These are phyloP conservation scores for Betula pendula DNA, from an alignment of 306 rosid species.

Conservation along the genomic window DNA sequence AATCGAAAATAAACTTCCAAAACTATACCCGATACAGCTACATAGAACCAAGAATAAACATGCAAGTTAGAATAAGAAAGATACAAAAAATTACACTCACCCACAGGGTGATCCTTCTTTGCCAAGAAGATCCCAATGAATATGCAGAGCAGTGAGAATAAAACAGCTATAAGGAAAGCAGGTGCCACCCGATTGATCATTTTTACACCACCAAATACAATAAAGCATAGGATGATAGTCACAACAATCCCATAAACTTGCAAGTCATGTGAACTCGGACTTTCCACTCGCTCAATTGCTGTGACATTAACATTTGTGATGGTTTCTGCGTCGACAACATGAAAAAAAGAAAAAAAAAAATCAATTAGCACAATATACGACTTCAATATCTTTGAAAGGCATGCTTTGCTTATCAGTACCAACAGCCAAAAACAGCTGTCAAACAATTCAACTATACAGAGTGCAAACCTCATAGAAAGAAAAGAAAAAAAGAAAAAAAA, in stretches of 20 bases:
- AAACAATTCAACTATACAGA: background rate
- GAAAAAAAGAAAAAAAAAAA: background rate
- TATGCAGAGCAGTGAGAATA: conserved; percentile 81
- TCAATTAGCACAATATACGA: conserved; percentile 16
- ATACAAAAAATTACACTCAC: conserved; percentile 40
- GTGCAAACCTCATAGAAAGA: background rate
- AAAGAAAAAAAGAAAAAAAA: background rate
- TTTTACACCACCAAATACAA: conserved; percentile 98
- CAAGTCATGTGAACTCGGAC: conserved; percentile 86
- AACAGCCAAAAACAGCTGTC: background rate
- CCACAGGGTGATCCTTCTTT: conserved; percentile 65
- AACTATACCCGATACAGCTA: background rate
- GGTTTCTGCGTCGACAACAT: conserved; percentile 60
- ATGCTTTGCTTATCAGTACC: background rate
- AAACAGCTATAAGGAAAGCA: conserved; percentile 88
- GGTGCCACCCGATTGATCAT: conserved; percentile 99
- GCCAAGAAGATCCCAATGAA: conserved; percentile 77
- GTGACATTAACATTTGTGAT: conserved; percentile 74
- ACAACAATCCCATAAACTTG: conserved; percentile 94
- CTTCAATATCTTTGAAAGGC: background rate
- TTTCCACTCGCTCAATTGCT: conserved; percentile 54
- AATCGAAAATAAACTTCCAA: background rate
- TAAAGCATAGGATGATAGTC: conserved; percentile 88
- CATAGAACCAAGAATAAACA: background rate
- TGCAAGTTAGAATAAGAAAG: background rate